phyloP scores from a whole-genome alignment of 495 filamentous ascomycete genomes.

The Penicillium mononematosum region DNA sequence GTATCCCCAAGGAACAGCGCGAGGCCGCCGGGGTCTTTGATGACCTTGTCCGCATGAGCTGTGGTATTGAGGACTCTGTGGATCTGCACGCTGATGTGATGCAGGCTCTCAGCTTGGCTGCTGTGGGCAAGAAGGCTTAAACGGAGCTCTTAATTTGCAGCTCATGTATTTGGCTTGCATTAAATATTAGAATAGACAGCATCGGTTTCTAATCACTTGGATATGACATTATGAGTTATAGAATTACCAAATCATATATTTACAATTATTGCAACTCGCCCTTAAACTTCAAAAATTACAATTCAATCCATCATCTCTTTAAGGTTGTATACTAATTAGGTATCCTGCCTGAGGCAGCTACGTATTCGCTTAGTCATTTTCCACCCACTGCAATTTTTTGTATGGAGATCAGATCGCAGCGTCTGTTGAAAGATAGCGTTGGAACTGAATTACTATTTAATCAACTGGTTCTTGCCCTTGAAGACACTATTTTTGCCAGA shows the following conservation, averaged over 20 bases:
- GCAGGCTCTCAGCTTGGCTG: slow-evolving; percentile 75
- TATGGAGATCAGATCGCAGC: slow-evolving; percentile 5
- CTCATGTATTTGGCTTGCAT: not conserved
- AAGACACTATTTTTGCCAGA: not conserved
- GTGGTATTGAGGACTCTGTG: slow-evolving; percentile 86
- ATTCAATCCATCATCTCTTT: not conserved
- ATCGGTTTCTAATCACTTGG: not conserved
- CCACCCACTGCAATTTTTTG: slow-evolving; percentile 19
- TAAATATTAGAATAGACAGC: slow-evolving; percentile 3
- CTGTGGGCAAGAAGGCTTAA: slow-evolving; percentile 23
- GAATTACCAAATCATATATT: not conserved
- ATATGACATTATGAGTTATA: slow-evolving; percentile 14
- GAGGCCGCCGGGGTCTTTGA: slow-evolving; percentile 95
- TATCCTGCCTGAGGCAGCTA: not conserved
- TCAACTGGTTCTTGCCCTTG: not conserved
- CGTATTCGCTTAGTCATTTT: slow-evolving; percentile 27
- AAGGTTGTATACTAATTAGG: too few species aligned
- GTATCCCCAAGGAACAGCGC: slow-evolving; percentile 84
- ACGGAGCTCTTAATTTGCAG: slow-evolving; percentile 22
- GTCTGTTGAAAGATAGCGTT: not conserved
- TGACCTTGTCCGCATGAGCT: slow-evolving; percentile 91
- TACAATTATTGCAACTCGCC: not conserved
- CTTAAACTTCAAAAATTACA: not conserved
- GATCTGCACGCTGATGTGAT: slow-evolving; percentile 83
- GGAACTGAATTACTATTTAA: not conserved